Conservation (phyloP, 441 rosid genomes). For the Mallotus repandus region DNA sequence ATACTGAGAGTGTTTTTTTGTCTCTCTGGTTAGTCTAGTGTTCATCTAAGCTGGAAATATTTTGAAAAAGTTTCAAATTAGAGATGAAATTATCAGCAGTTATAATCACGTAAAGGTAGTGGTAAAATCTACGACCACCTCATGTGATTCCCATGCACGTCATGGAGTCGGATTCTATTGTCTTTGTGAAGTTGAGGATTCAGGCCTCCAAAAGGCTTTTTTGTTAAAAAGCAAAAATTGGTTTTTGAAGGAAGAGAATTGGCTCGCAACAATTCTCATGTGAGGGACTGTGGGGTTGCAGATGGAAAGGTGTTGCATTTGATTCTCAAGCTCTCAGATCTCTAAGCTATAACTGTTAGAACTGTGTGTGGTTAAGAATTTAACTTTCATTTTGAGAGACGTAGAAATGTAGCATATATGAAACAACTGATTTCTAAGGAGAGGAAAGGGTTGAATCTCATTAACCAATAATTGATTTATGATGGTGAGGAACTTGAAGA, state of each 20-base stretch:
- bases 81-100: no score
- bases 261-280: slow-evolving; percentile 45
- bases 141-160: slow-evolving; percentile 46
- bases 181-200: slow-evolving; percentile 70
- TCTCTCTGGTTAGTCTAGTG: no score
- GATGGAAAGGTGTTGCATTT: slow-evolving; percentile 62
- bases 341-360: slow-evolving; percentile 51
- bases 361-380: slow-evolving; percentile 61
- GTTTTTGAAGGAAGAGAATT: slow-evolving; percentile 54
- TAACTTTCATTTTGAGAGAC: slow-evolving; percentile 52
- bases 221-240: slow-evolving; percentile 61
- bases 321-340: slow-evolving; percentile 62
- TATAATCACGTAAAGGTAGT: no score
- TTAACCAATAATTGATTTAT: slow-evolving; percentile 56
- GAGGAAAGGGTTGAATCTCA: slow-evolving; percentile 45
- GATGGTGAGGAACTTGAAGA: slow-evolving; percentile 75
- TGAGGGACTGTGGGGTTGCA: slow-evolving; percentile 52
- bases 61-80: no score
- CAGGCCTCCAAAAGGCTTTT: slow-evolving; percentile 60
- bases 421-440: slow-evolving; percentile 60
- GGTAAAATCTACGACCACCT: slow-evolving; percentile 15
- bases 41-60: no score
- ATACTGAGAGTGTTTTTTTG: slow-evolving; percentile 22
- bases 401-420: slow-evolving; percentile 63
- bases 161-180: slow-evolving; percentile 61